These are phyloP conservation scores for Pharus latifolius DNA, from an alignment of 176 grass and related monocot genomes.

Conservation along the genomic window DNA sequence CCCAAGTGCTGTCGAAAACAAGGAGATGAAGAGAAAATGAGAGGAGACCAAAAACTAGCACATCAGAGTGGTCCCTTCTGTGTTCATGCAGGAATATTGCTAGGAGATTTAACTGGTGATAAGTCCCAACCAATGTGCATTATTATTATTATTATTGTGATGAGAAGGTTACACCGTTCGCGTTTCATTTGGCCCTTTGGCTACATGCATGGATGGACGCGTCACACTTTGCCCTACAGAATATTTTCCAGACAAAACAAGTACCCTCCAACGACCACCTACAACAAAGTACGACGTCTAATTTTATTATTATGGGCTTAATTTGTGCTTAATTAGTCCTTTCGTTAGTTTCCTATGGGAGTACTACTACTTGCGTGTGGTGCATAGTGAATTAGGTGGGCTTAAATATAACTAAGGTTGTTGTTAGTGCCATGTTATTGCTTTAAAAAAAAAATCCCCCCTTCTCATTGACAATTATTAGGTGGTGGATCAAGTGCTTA, in stretches of 20 bases:
- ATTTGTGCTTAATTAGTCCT: background rate
- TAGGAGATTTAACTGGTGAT: conserved; percentile 6
- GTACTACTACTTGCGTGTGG: no score
- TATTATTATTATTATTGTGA: background rate
- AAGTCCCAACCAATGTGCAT: conserved; percentile 12
- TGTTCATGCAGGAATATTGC: background rate
- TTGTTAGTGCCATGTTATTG: background rate
- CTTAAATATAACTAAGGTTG: background rate
- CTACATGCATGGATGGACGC: conserved; percentile 9
- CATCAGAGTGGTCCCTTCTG: no score
- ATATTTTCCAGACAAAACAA: conserved; percentile 32
- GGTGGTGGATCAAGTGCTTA: conserved; percentile 16
- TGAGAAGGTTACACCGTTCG: background rate
- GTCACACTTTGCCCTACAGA: conserved; percentile 27
- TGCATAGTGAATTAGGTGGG: conserved; percentile 2
- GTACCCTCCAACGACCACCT: conserved; percentile 42
- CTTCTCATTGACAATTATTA: background rate
- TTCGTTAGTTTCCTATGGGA: no score
- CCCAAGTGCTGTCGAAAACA: no score
- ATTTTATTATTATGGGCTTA: background rate
- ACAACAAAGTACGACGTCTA: no score
- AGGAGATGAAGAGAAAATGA: background rate
- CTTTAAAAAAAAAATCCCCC: background rate
- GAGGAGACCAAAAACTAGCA: no score
- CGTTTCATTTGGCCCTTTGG: conserved; percentile 20